These are phyloP conservation scores for Pelargonium citronellum DNA, from an alignment of 441 rosid species.

Conservation along the genomic window DNA sequence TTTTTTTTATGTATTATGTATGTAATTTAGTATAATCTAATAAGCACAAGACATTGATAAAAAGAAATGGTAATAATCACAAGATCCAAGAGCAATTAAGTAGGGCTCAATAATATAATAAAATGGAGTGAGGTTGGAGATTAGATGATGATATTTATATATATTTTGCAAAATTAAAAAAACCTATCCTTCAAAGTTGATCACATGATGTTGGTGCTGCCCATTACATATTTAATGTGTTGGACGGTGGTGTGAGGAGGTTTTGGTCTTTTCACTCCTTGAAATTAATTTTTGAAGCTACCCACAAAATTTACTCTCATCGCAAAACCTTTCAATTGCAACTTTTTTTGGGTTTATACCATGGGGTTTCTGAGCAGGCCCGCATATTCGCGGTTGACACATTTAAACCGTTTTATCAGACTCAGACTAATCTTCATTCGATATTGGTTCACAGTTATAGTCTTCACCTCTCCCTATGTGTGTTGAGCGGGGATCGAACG, in stretches of 20 bases:
- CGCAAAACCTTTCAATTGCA: too few species aligned
- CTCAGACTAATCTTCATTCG: too few species aligned
- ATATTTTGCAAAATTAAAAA: neutral
- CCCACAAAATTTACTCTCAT: too few species aligned
- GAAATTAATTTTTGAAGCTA: too few species aligned
- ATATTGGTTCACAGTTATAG: too few species aligned
- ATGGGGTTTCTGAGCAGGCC: too few species aligned
- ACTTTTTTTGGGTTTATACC: too few species aligned
- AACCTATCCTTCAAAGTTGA: neutral
- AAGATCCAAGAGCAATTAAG: conserved; percentile 23
- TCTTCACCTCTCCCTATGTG: too few species aligned
- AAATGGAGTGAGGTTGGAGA: conserved; percentile 8
- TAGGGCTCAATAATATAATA: neutral
- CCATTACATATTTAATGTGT: conserved; percentile 9
- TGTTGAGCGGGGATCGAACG: too few species aligned
- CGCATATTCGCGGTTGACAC: too few species aligned
- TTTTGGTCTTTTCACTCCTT: neutral
- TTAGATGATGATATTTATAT: neutral
- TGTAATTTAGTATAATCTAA: neutral
- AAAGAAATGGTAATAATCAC: conserved; percentile 8
- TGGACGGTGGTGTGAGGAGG: neutral
- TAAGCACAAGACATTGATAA: conserved; percentile 13
- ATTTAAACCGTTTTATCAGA: too few species aligned
- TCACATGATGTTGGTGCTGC: conserved; percentile 12
- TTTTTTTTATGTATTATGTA: conserved; percentile 13